Evolutionary conservation across 2,329 filamentous ascomycete species (phyloP).

Genomic region (Alternaria arborescens): DNA sequence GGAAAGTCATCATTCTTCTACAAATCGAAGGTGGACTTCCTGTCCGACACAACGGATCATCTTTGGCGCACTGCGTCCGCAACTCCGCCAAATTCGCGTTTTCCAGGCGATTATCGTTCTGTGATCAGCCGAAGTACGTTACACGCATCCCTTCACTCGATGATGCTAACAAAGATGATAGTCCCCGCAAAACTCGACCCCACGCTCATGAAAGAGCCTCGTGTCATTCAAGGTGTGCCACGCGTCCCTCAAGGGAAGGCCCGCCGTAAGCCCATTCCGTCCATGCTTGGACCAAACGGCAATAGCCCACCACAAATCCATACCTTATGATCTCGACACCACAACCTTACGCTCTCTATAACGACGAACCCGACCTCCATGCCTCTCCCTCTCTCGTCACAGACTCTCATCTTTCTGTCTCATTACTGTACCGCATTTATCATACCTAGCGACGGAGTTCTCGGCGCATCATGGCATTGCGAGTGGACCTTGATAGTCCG

Average conservation of each 20-base stretch:
- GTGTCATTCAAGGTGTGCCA: slow-evolving; percentile 88
- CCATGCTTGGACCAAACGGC: slow-evolving; percentile 49
- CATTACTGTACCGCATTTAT: slow-evolving; percentile 34
- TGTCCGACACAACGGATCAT: slow-evolving; percentile 78
- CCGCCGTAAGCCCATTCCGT: slow-evolving; percentile 59
- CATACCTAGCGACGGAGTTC: slow-evolving; percentile 47
- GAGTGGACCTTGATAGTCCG: slow-evolving; percentile 11
- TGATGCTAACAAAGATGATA: slow-evolving; percentile 58
- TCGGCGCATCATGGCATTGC: slow-evolving; percentile 25
- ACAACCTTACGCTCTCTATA: slow-evolving; percentile 21
- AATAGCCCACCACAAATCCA: slow-evolving; percentile 32
- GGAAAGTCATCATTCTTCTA: slow-evolving; percentile 72
- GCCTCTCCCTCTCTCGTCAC: slow-evolving; percentile 21
- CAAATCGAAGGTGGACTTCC: slow-evolving; percentile 66
- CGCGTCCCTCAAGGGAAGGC: slow-evolving; percentile 61
- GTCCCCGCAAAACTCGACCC: slow-evolving; percentile 86
- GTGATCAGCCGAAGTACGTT: slow-evolving; percentile 60
- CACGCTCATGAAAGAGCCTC: slow-evolving; percentile 88
- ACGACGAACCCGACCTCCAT: slow-evolving; percentile 30
- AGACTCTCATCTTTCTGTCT: slow-evolving; percentile 13
- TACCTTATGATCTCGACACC: slow-evolving; percentile 34
- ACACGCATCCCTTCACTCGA: neutral
- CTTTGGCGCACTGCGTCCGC: slow-evolving; percentile 76
- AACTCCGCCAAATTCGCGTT: slow-evolving; percentile 62
- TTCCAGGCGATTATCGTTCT: slow-evolving; percentile 63